Percentiles rank a stretch among this genome's conserved stretches.
Conservation (phyloP, 345 rosid species). For the Eucalyptus pauciflora region DNA sequence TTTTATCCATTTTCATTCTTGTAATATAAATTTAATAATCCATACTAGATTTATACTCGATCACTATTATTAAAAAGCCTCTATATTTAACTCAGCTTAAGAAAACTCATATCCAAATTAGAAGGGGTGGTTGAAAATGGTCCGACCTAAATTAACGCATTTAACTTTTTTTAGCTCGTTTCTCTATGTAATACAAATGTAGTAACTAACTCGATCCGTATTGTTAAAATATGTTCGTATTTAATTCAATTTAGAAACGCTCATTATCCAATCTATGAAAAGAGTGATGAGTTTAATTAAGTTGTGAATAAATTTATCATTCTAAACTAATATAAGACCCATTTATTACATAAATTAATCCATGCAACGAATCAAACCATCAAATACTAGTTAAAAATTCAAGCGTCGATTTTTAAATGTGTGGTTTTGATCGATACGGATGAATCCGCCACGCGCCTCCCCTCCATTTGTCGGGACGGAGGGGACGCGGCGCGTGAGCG, state of each 20-base stretch:
- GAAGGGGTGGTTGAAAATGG: too few species aligned
- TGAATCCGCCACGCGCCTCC: not conserved
- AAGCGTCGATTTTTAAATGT: not conserved
- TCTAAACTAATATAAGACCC: too few species aligned
- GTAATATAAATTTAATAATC: too few species aligned
- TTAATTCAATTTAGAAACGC: too few species aligned
- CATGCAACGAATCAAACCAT: too few species aligned
- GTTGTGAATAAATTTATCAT: not conserved
- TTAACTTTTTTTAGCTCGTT: accelerated
- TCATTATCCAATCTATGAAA: not conserved
- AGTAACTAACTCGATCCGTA: accelerated
- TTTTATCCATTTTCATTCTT: too few species aligned
- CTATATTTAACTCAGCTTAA: too few species aligned
- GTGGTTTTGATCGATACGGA: not conserved
- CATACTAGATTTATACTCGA: too few species aligned
- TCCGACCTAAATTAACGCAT: accelerated
- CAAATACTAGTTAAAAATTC: not conserved
- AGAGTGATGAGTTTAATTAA: not conserved
- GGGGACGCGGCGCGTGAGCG: not conserved
- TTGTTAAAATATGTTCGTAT: accelerated
- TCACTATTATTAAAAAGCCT: too few species aligned
- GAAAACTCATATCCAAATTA: too few species aligned
- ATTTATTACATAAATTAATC: too few species aligned
- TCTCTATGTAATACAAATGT: accelerated
- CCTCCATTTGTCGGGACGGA: not conserved